Conservation (phyloP, 805 yeast genomes). For the Candida alai region DNA sequence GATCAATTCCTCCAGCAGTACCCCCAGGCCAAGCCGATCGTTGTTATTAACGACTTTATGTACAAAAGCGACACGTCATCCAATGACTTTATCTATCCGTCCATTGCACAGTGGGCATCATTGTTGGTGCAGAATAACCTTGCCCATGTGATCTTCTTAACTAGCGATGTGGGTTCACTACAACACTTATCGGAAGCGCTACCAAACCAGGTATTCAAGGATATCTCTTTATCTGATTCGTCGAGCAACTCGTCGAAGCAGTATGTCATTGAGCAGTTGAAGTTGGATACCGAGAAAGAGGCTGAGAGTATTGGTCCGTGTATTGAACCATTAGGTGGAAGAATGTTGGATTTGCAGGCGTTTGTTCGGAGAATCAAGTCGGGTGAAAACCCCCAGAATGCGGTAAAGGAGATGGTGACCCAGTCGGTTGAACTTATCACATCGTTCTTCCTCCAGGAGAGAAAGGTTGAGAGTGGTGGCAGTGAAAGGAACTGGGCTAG, state of each 20-base stretch:
- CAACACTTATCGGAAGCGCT: conserved; percentile 65
- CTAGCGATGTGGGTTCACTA: conserved; percentile 78
- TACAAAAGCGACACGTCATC: conserved; percentile 45
- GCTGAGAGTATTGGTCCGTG: conserved; percentile 47
- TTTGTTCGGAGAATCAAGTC: conserved; percentile 82
- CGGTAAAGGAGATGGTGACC: conserved; percentile 71
- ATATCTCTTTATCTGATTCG: conserved; percentile 77
- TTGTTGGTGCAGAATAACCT: conserved; percentile 67
- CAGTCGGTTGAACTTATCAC: conserved; percentile 88
- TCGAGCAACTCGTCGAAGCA: conserved; percentile 62
- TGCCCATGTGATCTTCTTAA: conserved; percentile 87
- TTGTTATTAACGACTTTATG: conserved; percentile 73
- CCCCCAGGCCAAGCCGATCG: conserved; percentile 81
- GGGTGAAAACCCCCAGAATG: conserved; percentile 79
- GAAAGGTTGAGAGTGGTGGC: conserved; percentile 13
- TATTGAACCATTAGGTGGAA: conserved; percentile 82
- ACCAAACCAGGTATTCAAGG: conserved; percentile 84
- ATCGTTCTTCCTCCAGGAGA: conserved; percentile 58
- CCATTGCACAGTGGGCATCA: conserved; percentile 87
- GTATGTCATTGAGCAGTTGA: conserved; percentile 60
- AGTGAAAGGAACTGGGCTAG: conserved; percentile 56
- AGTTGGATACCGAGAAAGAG: conserved; percentile 17
- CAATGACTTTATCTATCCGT: conserved; percentile 65
- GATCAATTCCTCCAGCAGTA: conserved; percentile 82
- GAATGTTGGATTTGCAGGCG: conserved; percentile 90